Conservation (phyloP, 139 green algal genomes). For the Coelastrella sp. region DNA sequence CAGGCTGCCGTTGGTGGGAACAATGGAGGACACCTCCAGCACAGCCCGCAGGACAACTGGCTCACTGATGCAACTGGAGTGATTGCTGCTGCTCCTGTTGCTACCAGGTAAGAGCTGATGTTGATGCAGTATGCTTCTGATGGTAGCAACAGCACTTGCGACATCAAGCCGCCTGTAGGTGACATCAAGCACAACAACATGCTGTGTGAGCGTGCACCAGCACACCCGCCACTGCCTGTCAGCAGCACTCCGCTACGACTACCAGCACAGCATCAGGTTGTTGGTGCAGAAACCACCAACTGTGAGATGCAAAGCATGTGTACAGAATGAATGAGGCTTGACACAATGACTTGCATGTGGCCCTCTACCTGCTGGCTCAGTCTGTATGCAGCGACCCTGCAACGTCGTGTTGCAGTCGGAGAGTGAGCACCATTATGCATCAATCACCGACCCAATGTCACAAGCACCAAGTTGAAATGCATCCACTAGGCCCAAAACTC, state of each 20-base stretch:
- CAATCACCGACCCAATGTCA: neutral
- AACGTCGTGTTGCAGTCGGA: neutral
- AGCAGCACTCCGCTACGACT: too few species aligned
- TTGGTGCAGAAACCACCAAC: neutral
- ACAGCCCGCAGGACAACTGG: constrained; percentile 51
- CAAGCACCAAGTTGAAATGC: neutral
- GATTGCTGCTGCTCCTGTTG: neutral
- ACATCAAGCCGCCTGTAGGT: constrained; percentile 41
- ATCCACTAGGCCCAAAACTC: constrained; percentile 10
- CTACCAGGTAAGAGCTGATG: neutral
- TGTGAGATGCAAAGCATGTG: neutral
- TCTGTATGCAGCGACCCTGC: neutral
- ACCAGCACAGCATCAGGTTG: neutral
- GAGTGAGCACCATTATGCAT: neutral
- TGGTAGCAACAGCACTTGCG: neutral
- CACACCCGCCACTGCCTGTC: neutral
- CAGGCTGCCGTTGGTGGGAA: constrained; percentile 65
- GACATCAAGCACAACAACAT: neutral
- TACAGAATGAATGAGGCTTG: too few species aligned
- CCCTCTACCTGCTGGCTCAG: neutral
- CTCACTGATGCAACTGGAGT: neutral
- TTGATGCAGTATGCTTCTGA: constrained; percentile 2
- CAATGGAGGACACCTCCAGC: constrained; percentile 61
- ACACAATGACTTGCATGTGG: too few species aligned
- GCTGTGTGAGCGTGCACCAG: neutral